Percentiles rank a stretch among this genome's conserved stretches.
Evolutionary conservation across 2,329 filamentous ascomycete genomes (phyloP).

Genomic region (Trichoderma cornu-damae): DNA sequence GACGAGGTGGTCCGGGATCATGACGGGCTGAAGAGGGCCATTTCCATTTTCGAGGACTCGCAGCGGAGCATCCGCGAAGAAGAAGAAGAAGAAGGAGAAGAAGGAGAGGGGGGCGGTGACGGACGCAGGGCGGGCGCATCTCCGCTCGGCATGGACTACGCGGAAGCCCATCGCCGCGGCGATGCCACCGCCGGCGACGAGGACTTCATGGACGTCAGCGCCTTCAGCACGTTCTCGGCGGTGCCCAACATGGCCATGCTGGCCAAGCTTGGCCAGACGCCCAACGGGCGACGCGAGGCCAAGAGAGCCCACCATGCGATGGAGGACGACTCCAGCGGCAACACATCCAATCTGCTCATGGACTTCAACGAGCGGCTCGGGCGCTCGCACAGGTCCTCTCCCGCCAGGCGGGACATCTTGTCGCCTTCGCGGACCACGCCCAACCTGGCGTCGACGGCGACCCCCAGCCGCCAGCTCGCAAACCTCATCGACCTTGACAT

Average conservation of each 20-base stretch:
- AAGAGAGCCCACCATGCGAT: conserved; percentile 34
- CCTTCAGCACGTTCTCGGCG: conserved; percentile 83
- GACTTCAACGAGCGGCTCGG: conserved; percentile 78
- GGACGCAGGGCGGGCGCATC: not conserved
- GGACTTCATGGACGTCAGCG: conserved; percentile 67
- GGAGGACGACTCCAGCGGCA: conserved; percentile 42
- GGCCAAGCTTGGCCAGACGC: conserved; percentile 64
- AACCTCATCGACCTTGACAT: conserved; percentile 76
- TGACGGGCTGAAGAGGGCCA: conserved; percentile 52
- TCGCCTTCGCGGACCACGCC: conserved; percentile 32
- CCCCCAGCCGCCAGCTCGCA: conserved; percentile 52
- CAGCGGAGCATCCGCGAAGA: conserved; percentile 28
- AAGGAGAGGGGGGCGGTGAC: conserved; percentile 25
- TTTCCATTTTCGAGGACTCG: conserved; percentile 59
- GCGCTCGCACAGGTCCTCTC: conserved; percentile 48
- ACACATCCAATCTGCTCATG: conserved; percentile 72
- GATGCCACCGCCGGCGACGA: conserved; percentile 50
- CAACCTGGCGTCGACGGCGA: conserved; percentile 30
- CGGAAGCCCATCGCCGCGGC: conserved; percentile 20
- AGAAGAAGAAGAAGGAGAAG: conserved; percentile 31
- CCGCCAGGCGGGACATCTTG: conserved; percentile 35
- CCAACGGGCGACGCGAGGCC: conserved; percentile 35
- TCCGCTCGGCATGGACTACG: conserved; percentile 28
- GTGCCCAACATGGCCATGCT: conserved; percentile 84
- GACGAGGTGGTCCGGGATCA: conserved; percentile 53